Evolutionary conservation across 345 rosid species (phyloP).

Genomic region (Salix suchowensis): DNA sequence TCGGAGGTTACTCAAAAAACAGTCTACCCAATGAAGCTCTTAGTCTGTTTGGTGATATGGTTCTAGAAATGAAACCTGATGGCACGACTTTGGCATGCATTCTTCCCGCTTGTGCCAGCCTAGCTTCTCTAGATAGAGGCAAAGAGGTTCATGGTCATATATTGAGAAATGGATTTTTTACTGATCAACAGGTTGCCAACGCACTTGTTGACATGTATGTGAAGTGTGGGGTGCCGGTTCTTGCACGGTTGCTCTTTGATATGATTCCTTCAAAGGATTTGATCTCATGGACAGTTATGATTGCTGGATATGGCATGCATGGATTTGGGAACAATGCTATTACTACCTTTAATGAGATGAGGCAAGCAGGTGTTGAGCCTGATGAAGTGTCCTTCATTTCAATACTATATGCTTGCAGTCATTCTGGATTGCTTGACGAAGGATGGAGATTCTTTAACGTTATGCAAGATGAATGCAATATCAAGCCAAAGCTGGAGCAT

Average conservation of each 20-base stretch:
- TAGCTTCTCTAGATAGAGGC: constrained; percentile 64
- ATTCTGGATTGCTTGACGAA: constrained; percentile 65
- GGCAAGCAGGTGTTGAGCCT: constrained; percentile 40
- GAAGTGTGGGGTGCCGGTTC: constrained; percentile 56
- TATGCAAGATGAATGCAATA: constrained; percentile 56
- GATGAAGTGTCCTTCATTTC: constrained; percentile 68
- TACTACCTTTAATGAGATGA: constrained; percentile 43
- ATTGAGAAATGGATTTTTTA: constrained; percentile 41
- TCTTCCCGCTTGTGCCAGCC: constrained; percentile 75
- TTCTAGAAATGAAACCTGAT: constrained; percentile 45
- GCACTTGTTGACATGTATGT: constrained; percentile 70
- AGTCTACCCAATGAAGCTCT: constrained; percentile 58
- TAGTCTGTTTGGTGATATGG: constrained; percentile 37
- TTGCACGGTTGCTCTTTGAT: constrained; percentile 51
- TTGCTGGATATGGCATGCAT: constrained; percentile 81
- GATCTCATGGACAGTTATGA: constrained; percentile 73
- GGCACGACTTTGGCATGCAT: constrained; percentile 52
- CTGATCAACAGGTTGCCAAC: constrained; percentile 51
- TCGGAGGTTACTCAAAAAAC: constrained; percentile 65
- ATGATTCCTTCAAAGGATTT: constrained; percentile 55
- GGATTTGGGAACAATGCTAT: constrained; percentile 71
- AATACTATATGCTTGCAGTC: constrained; percentile 61
- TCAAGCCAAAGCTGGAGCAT: constrained; percentile 61
- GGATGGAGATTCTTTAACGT: constrained; percentile 69
- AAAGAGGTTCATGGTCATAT: constrained; percentile 56